Evolutionary conservation across 2,329 filamentous ascomycete species (phyloP).

Genomic region (Penicillium sp.): DNA sequence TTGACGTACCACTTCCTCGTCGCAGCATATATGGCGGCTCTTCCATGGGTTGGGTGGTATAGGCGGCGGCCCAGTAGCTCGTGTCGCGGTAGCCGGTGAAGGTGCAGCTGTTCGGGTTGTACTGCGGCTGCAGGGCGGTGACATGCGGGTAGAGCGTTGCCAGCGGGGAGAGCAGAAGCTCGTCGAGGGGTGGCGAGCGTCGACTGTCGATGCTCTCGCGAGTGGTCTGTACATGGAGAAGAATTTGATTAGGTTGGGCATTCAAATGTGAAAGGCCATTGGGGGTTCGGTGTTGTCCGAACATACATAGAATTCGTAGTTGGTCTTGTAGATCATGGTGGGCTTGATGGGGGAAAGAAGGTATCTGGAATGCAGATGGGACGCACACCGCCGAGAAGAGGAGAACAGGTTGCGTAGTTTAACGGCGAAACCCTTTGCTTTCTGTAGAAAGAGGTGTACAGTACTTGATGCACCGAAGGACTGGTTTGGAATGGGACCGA

Average conservation of each 20-base stretch:
- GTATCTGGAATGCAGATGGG: background rate
- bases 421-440: background rate
- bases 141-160: constrained; percentile 42
- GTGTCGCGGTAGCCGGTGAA: constrained; percentile 34
- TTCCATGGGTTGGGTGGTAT: constrained; percentile 29
- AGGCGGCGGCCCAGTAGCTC: constrained; percentile 36
- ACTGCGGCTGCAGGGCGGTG: constrained; percentile 37
- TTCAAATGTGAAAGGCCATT: background rate
- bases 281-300: background rate
- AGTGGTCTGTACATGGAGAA: constrained; percentile 22
- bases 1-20: constrained; percentile 31
- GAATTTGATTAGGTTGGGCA: constrained; percentile 4
- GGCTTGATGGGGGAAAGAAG: background rate
- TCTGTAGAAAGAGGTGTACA: background rate
- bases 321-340: constrained; percentile 43
- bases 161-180: constrained; percentile 37
- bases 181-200: constrained; percentile 31
- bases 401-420: background rate
- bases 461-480: background rate
- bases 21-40: constrained; percentile 23
- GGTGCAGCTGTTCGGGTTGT: constrained; percentile 31
- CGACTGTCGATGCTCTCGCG: constrained; percentile 32
- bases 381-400: background rate
- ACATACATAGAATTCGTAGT: constrained; percentile 45
- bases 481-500: background rate